Percentiles rank a stretch among this genome's conserved stretches.
Conservation (phyloP, 164 flowering plant species). For the Hamamelis virginiana region DNA sequence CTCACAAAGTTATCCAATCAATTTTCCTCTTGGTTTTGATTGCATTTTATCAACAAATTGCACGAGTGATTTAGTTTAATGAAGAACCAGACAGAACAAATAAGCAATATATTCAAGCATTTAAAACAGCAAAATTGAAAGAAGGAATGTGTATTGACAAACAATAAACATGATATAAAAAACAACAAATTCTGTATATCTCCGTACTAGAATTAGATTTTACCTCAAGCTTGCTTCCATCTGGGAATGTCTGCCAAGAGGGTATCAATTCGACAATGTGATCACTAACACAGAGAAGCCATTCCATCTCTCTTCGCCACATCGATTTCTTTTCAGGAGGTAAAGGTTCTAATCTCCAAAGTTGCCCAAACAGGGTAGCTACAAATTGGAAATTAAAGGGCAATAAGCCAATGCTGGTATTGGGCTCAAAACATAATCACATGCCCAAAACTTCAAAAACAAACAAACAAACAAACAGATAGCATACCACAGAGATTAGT, state of each 20-base stretch:
- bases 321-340: slow-evolving; percentile 49
- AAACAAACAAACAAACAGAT: background rate
- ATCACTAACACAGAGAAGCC: slow-evolving; percentile 63
- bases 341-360: slow-evolving; percentile 66
- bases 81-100: too few relatives aligned
- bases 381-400: background rate
- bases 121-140: too few relatives aligned
- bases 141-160: background rate
- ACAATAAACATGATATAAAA: background rate
- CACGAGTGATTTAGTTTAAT: background rate
- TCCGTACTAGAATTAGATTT: background rate
- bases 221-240: slow-evolving; percentile 72
- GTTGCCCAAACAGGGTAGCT: slow-evolving; percentile 63
- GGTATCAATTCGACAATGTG: slow-evolving; percentile 64
- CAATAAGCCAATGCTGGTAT: slow-evolving; percentile 1
- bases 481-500: slow-evolving; percentile 74
- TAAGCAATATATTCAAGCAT: background rate
- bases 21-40: background rate
- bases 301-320: slow-evolving; percentile 71
- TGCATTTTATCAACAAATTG: background rate
- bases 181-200: background rate
- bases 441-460: background rate
- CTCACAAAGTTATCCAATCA: background rate
- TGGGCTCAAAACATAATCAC: background rate
- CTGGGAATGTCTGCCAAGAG: slow-evolving; percentile 62